Evolutionary conservation across 139 green algal species (phyloP).

Genomic region (Eudorina sp.): DNA sequence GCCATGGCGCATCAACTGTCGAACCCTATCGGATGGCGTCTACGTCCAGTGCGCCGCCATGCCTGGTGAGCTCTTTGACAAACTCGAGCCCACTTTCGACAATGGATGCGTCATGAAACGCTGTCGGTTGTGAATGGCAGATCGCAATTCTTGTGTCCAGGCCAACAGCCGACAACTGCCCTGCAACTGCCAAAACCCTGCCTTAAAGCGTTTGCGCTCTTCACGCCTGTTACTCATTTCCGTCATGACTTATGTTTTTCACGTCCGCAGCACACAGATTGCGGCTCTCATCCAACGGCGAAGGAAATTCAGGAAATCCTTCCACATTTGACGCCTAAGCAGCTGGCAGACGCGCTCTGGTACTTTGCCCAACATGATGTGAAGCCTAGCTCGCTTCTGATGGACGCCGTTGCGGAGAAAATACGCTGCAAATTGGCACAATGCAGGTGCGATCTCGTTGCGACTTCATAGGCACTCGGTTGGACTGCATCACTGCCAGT

Average conservation of each 20-base stretch:
- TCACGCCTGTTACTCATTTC: too few relatives aligned
- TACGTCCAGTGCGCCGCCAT: background rate
- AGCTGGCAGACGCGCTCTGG: slow-evolving; percentile 61
- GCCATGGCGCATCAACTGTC: background rate
- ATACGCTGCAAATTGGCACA: slow-evolving; percentile 48
- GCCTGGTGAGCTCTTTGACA: background rate
- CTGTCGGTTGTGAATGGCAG: too few relatives aligned
- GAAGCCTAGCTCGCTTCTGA: slow-evolving; percentile 36
- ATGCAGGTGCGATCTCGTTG: slow-evolving; percentile 56
- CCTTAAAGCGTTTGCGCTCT: too few relatives aligned
- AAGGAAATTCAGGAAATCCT: slow-evolving; percentile 49
- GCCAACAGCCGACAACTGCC: too few relatives aligned
- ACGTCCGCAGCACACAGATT: slow-evolving; percentile 20
- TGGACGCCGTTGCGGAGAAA: slow-evolving; percentile 42
- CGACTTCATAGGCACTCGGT: too few relatives aligned
- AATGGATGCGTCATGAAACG: too few relatives aligned
- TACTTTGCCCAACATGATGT: slow-evolving; percentile 60
- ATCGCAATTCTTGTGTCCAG: too few relatives aligned
- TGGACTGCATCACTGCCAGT: too few relatives aligned
- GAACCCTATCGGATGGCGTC: background rate
- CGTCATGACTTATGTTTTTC: background rate
- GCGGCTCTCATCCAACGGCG: background rate
- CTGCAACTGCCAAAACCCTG: too few relatives aligned
- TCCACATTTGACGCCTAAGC: slow-evolving; percentile 52
- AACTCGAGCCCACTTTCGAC: too few relatives aligned